These are phyloP conservation scores for Yarrowia divulgata DNA, from an alignment of 805 yeast genomes.

Conservation along the genomic window DNA sequence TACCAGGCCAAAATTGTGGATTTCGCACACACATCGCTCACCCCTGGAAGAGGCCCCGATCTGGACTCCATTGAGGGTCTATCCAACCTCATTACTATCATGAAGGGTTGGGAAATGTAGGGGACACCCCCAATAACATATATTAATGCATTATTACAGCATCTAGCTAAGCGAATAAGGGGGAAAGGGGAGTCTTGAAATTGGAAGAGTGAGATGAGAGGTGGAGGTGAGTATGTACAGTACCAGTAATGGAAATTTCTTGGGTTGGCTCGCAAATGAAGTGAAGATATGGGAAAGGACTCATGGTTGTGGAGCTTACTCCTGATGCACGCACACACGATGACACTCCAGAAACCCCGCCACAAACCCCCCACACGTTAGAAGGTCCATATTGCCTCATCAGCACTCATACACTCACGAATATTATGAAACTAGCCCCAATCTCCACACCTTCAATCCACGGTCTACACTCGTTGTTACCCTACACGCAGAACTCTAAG, in stretches of 20 bases:
- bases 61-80: conserved; percentile 75
- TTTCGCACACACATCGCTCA: conserved; percentile 82
- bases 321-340: too few relatives aligned
- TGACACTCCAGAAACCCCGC: too few relatives aligned
- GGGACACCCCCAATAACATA: background rate
- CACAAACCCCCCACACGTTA: too few relatives aligned
- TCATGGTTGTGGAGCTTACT: too few relatives aligned
- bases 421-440: background rate
- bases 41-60: conserved; percentile 72
- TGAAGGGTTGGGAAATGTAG: conserved; percentile 31
- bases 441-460: background rate
- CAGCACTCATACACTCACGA: too few relatives aligned
- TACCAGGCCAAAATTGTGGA: conserved; percentile 78
- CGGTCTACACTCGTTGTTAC: background rate
- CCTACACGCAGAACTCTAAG: conserved; percentile 3
- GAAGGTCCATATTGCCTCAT: too few relatives aligned
- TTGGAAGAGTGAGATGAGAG: too few relatives aligned
- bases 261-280: too few relatives aligned
- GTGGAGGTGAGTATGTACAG: too few relatives aligned
- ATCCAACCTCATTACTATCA: conserved; percentile 59
- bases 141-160: conserved; percentile 14
- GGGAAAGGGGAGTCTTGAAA: background rate
- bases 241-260: too few relatives aligned
- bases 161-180: background rate
- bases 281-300: too few relatives aligned